Conservation (phyloP, 148 eudicot genomes). For the Vaccinium macrocarpon region DNA sequence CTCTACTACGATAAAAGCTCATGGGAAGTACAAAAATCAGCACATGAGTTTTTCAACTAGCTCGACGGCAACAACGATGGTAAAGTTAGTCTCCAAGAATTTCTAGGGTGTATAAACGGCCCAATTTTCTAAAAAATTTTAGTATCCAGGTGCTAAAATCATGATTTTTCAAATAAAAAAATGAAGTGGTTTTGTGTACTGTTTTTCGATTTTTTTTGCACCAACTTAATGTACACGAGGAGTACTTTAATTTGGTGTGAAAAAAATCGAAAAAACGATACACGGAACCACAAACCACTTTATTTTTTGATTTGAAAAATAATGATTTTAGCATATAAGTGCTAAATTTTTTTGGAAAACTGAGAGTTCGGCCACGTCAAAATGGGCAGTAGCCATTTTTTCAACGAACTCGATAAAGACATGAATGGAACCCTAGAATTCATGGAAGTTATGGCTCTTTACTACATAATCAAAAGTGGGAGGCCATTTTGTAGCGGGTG, state of each 20-base stretch:
- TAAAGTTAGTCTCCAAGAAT: constrained; percentile 7
- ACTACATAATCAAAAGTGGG: constrained; percentile 22
- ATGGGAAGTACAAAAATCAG: not conserved
- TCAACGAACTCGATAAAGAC: constrained; percentile 9
- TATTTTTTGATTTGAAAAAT: too few relatives aligned
- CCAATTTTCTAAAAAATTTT: too few relatives aligned
- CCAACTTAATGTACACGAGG: too few relatives aligned
- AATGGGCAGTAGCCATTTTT: not conserved
- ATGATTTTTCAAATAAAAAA: too few relatives aligned
- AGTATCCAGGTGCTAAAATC: too few relatives aligned
- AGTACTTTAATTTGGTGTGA: too few relatives aligned
- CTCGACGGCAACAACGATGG: not conserved
- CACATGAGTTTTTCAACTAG: not conserved
- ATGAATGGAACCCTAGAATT: constrained; percentile 15
- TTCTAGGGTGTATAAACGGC: constrained; percentile 21
- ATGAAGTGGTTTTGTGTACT: too few relatives aligned
- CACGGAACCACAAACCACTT: too few relatives aligned
- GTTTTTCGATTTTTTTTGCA: too few relatives aligned
- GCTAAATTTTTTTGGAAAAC: too few relatives aligned
- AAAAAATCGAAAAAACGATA: too few relatives aligned
- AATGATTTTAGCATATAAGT: too few relatives aligned
- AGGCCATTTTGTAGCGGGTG: constrained; percentile 23
- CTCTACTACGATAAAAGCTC: not conserved
- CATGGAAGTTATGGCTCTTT: constrained; percentile 21
- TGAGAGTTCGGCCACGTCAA: constrained; percentile 6